Conservation (phyloP, 2,329 filamentous ascomycete genomes). For the Hypoxylon sp. region DNA sequence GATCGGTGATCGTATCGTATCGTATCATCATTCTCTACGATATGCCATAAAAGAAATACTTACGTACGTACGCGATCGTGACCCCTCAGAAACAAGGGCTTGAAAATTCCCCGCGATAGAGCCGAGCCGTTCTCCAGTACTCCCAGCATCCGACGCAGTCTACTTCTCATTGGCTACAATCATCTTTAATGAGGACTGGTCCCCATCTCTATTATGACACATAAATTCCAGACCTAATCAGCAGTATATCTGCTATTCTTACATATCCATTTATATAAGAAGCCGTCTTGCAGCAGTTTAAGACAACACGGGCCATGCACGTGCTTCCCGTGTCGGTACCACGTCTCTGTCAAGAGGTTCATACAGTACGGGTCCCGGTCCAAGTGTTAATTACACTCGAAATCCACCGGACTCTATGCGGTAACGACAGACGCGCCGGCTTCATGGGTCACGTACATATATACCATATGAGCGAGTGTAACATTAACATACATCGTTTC, state of each 20-base stretch:
- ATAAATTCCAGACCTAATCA: slow-evolving; percentile 13
- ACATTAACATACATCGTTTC: slow-evolving; percentile 31
- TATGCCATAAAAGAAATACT: slow-evolving; percentile 17
- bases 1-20: slow-evolving; percentile 29
- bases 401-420: slow-evolving; percentile 20
- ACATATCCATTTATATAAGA: background rate
- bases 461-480: slow-evolving; percentile 21
- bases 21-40: slow-evolving; percentile 18
- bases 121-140: slow-evolving; percentile 47
- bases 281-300: slow-evolving; percentile 2
- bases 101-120: slow-evolving; percentile 50
- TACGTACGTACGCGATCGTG: slow-evolving; percentile 29
- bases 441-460: slow-evolving; percentile 21
- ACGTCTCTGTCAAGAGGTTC: slow-evolving; percentile 24
- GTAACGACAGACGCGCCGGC: slow-evolving; percentile 17
- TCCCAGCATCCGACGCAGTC: slow-evolving; percentile 31
- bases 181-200: slow-evolving; percentile 11
- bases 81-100: slow-evolving; percentile 38
- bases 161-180: slow-evolving; percentile 30
- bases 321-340: slow-evolving; percentile 16
- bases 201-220: slow-evolving; percentile 18
- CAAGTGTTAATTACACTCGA: slow-evolving; percentile 17
- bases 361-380: slow-evolving; percentile 5
- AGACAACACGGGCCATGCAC: slow-evolving; percentile 23
- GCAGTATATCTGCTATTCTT: background rate